Conservation (phyloP, 2,329 filamentous ascomycete genomes). For the Cercospora zeina region DNA sequence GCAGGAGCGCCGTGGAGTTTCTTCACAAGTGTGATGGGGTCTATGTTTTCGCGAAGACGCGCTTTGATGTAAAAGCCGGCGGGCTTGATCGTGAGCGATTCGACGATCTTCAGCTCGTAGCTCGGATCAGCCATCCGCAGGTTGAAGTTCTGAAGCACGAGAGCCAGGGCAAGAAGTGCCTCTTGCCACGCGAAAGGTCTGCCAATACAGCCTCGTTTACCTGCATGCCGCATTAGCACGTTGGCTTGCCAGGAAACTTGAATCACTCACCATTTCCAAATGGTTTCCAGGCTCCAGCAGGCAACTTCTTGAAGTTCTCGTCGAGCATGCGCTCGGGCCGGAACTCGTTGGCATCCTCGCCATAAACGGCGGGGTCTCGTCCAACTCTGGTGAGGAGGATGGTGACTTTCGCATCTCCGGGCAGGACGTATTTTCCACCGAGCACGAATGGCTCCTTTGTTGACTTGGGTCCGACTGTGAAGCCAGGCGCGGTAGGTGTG, state of each 20-base stretch:
- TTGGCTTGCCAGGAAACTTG: conserved; percentile 32
- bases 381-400: conserved; percentile 58
- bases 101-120: conserved; percentile 58
- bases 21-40: conserved; percentile 57
- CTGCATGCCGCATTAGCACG: conserved; percentile 64
- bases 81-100: conserved; percentile 63
- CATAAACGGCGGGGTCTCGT: conserved; percentile 63
- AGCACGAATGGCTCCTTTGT: conserved; percentile 45
- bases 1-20: conserved; percentile 62
- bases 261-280: conserved; percentile 63
- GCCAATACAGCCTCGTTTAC: conserved; percentile 69
- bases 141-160: conserved; percentile 71
- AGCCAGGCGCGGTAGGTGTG: conserved; percentile 60
- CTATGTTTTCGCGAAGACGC: conserved; percentile 51
- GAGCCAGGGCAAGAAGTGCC: conserved; percentile 53
- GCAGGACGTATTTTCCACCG: conserved; percentile 62
- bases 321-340: conserved; percentile 71
- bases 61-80: conserved; percentile 64
- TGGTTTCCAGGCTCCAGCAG: conserved; percentile 47
- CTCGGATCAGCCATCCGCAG: conserved; percentile 62
- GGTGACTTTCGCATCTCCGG: conserved; percentile 53
- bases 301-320: conserved; percentile 59
- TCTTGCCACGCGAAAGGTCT: conserved; percentile 74
- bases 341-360: conserved; percentile 65
- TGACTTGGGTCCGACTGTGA: conserved; percentile 37